Evolutionary conservation across 495 filamentous ascomycete species (phyloP).

Genomic region (Aspergillus avenaceus): DNA sequence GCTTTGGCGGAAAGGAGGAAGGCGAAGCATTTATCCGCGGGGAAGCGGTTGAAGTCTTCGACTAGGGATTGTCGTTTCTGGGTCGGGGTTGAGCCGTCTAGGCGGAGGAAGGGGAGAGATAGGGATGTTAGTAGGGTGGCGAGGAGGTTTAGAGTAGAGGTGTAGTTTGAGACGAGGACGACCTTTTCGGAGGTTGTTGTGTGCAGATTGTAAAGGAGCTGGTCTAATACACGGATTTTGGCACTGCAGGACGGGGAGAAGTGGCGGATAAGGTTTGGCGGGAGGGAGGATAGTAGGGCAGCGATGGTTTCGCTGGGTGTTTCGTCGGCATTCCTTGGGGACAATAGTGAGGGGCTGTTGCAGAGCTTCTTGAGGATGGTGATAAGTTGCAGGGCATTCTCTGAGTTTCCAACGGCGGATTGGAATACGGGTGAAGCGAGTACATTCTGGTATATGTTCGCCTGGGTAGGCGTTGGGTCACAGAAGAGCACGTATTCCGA

Average conservation of each 20-base stretch:
- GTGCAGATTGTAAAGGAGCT: slow-evolving; percentile 59
- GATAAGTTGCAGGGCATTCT: slow-evolving; percentile 70
- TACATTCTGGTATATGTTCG: slow-evolving; percentile 63
- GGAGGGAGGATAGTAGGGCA: slow-evolving; percentile 54
- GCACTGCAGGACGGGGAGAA: slow-evolving; percentile 57
- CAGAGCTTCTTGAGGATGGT: slow-evolving; percentile 79
- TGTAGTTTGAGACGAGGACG: slow-evolving; percentile 80
- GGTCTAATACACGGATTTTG: slow-evolving; percentile 70
- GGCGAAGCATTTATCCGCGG: slow-evolving; percentile 56
- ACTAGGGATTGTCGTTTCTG: slow-evolving; percentile 69
- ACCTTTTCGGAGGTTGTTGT: slow-evolving; percentile 66
- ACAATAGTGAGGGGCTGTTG: slow-evolving; percentile 69
- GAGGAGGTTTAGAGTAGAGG: slow-evolving; percentile 69
- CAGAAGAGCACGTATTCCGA: slow-evolving; percentile 77
- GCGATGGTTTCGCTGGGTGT: slow-evolving; percentile 35
- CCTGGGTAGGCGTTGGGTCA: slow-evolving; percentile 65
- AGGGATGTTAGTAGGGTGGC: slow-evolving; percentile 60
- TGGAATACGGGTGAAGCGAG: slow-evolving; percentile 68
- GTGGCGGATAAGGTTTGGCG: slow-evolving; percentile 53
- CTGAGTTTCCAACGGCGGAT: slow-evolving; percentile 58
- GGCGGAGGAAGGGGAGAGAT: slow-evolving; percentile 61
- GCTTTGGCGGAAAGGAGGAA: slow-evolving; percentile 79
- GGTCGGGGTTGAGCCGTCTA: slow-evolving; percentile 69
- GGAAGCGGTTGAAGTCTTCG: slow-evolving; percentile 68
- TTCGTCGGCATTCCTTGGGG: slow-evolving; percentile 36